Base-by-base conservation (phyloP, 306 rosid species). In the Datisca glomerata region DNA sequence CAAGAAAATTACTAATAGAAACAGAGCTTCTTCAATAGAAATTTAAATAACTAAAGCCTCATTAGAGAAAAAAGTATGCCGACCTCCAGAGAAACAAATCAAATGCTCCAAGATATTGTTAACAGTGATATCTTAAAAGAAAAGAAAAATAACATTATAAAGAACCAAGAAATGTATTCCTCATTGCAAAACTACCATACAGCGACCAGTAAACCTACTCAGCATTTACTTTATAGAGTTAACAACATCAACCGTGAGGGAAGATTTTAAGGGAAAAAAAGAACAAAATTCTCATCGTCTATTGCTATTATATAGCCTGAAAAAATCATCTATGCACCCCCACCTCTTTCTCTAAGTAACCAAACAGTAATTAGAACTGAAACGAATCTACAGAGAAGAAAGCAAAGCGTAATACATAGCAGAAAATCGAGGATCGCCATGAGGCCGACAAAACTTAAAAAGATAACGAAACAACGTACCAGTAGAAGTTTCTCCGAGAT, bases 401-500 rank as follows among this genome's bases (percentile, higher is more conserved):
- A 43, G 18, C 34, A 18, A 17, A 49, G 3, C 33, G 4, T 2
- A 5, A 15, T 5, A 36, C 6, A 48, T 3, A 28, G 4, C 21
- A 60, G 18, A 48, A 35, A 36, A 18, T 14, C 40, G 55, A 35
- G 5, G 1, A 28, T 52, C 14, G 51, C 16, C 19, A 40, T 31
- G 24, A 20, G 18, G 14, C 51, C 32, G 15, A 18, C 25, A 12
- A 4, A 47, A 1, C 29, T 36, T 37, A 53, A 21, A 4, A 7
- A 43, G 39, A 63, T 18, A 49, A 34, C 0, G 4, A 13, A 5
- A 65, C 18, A 8, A 21, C 70, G 20, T 60, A 80, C 98, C 91
- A 72, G 77, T n/a, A 17, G 93, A 56, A 80, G 54, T 70, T 43
- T 27, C 58, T 50, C 79, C 75, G 40, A 65, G 70, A 47, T 67